Evolutionary conservation across 1,284 basidiomycete genomes (phyloP), one percentile per base, ranked within the genome.

Genomic region (Cutaneotrichosporon sp.): DNA sequence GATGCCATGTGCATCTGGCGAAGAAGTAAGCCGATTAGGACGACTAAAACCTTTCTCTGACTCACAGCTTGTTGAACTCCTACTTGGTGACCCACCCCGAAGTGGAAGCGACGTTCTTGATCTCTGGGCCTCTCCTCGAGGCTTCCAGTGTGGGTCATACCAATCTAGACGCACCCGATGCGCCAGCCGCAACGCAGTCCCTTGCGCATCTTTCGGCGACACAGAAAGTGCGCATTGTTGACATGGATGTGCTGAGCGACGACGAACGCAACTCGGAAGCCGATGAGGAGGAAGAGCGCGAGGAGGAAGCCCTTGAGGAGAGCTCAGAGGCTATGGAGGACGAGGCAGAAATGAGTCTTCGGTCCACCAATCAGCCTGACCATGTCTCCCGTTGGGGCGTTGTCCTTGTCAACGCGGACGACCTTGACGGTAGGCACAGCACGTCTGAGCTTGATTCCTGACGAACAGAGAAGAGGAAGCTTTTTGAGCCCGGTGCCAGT

Each of bases 161-260:
- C 3, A 7, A 47, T 20, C 10, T 51, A 34, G 10, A 34, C 13
- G 35, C 46, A 44, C 39, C 54, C 13, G 42, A 47, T 1, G 38
- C 51, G 2, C 41, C 55, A 5, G 43, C 51, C 1, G 57, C 44
- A 10, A 68, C 63, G 2, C 65, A 65, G 49, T 61, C 62, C 2
- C 54, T 69, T 3, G 59, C 62, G 4, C 58, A 65, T 48, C 46
- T 68, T 23, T 55, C 50, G 4, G 61, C 61, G 4, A 68, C 60
- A 9, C 63, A 65, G 52, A 55, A 54, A 46, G 60, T 73, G 9
- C 59, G 58, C 36, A 69, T 73, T 14, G 68, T 70, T 3, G 68
- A 73, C 56, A 72, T 72, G 69, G 71, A 73, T 52, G 56, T 68
- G 39, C 62, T 65, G 51, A 61, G 58, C 26, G 70, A 73, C 42